Percentiles rank a stretch among this genome's conserved stretches.
These are phyloP conservation scores for Suillus weaverae DNA, from an alignment of 768 basidiomycete genomes.

Conservation along the genomic window DNA sequence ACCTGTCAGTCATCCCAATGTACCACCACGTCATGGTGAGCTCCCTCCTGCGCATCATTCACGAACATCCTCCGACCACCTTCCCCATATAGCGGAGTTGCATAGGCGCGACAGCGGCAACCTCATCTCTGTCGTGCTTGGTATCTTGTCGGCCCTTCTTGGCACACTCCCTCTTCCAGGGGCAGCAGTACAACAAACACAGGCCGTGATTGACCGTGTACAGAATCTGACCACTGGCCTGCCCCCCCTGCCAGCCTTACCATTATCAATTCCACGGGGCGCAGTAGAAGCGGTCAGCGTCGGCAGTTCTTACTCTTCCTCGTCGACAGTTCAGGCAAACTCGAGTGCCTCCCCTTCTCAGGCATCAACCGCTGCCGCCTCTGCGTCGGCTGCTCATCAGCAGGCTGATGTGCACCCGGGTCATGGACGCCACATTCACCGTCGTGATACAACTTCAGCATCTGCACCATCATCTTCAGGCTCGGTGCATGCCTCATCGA, in stretches of 20 bases:
- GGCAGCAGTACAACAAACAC: background rate
- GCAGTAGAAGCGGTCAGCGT: background rate
- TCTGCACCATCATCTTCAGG: background rate
- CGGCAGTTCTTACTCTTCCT: background rate
- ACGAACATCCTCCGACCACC: background rate
- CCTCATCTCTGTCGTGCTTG: background rate
- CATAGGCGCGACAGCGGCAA: background rate
- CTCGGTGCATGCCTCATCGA: background rate
- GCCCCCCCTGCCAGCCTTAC: background rate
- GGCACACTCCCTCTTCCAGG: background rate
- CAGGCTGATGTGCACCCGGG: background rate
- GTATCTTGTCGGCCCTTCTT: rapidly evolving
- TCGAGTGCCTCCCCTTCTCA: background rate
- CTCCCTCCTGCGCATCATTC: background rate
- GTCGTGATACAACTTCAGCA: background rate
- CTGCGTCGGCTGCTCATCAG: background rate
- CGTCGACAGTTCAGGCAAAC: background rate
- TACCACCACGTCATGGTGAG: background rate
- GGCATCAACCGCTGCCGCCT: background rate
- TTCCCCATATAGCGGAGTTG: background rate
- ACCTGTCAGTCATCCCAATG: constrained; percentile 9
- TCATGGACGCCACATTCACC: background rate
- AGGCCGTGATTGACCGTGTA: background rate
- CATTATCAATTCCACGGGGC: background rate
- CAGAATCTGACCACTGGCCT: background rate